A percentile compares a stretch with the other conserved stretches of the same genome.
phyloP scores from a whole-genome alignment of 345 rosid genomes.

The Gossypium arboreum region DNA sequence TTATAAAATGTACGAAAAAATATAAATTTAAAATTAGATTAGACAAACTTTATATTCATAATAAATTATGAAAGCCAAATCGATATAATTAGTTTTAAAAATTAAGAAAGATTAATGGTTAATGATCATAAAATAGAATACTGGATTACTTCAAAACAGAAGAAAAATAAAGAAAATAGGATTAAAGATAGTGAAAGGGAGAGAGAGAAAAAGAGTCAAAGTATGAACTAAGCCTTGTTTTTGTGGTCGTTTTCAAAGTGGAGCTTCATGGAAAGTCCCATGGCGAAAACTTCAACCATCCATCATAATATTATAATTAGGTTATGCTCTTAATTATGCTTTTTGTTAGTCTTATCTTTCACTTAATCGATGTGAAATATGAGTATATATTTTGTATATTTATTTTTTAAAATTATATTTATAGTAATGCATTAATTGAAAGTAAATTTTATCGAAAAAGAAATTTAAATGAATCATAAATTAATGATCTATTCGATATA shows the following conservation, averaged over 20 bases:
- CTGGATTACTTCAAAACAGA: no score
- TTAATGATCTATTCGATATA: no score
- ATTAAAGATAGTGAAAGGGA: background rate
- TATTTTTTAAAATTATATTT: no score
- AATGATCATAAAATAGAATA: background rate
- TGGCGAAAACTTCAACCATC: constrained; percentile 13
- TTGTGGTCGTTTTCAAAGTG: constrained; percentile 24
- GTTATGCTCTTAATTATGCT: constrained; percentile 2
- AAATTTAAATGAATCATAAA: no score
- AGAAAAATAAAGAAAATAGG: background rate
- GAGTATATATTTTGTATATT: no score
- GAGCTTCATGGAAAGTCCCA: constrained; percentile 14
- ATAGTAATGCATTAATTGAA: no score
- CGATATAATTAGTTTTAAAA: background rate
- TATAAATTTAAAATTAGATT: no score
- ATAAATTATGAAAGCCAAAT: no score
- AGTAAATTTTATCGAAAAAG: no score
- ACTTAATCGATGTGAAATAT: no score
- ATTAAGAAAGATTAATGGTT: background rate
- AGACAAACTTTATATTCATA: no score
- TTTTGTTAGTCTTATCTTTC: background rate
- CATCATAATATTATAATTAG: background rate
- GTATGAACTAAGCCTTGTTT: constrained; percentile 3
- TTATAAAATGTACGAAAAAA: no score
- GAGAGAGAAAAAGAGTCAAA: background rate